Evolutionary conservation across 768 basidiomycete species (phyloP), one percentile per base, ranked within the genome.

Genomic region (Leccinellum rugosiceps): DNA sequence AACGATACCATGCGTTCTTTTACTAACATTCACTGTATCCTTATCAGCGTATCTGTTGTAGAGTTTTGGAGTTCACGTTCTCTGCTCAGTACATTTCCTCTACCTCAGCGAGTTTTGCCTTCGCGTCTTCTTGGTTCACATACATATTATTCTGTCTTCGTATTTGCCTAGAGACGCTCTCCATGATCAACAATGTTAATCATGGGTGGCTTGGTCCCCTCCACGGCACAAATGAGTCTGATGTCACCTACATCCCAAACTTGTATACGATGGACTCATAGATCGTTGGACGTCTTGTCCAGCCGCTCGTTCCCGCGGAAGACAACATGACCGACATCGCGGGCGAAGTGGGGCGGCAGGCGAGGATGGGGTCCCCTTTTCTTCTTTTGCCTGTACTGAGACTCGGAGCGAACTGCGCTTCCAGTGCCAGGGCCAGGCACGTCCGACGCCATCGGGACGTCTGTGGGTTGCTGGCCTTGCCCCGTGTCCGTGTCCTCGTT

Each of bases 271-370:
- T 19, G 17, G 10, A 10, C 41, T 50, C 11, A 65, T 6, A 59
- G 52, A 25, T 19, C n/a, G 14, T n/a, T 47, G n/a, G 8, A 35
- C 31, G 32, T 19, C 3, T 26, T 32, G 11, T 60, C 54, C 14
- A 84, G 60, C 32, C 65, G 72, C 58, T 85, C 83, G 62, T 83
- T 83, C 28, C 90, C 89, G 49, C 83, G 72, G 63, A 88, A 86
- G 4, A 89, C 72, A 19, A 86, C 77, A 68, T 92, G 89, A 0
- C 87, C 88, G 3, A 76, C 78, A 50, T 82, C 76, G 28, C 80
- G 79, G 50, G 84, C 82, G 66, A 86, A 88, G 17, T 90, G 74
- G 3, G 87, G 88, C 0, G 80, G 79, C 7, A 72, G 62, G 8
- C 80, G 80, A n/a, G 79, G 66, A 6, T 52, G 47, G 3, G 67